A percentile compares a stretch with the other conserved stretches of the same genome.
These are phyloP conservation scores for Pseudogymnoascus sp. DNA, from an alignment of 2,329 filamentous ascomycete species.

Conservation along the genomic window DNA sequence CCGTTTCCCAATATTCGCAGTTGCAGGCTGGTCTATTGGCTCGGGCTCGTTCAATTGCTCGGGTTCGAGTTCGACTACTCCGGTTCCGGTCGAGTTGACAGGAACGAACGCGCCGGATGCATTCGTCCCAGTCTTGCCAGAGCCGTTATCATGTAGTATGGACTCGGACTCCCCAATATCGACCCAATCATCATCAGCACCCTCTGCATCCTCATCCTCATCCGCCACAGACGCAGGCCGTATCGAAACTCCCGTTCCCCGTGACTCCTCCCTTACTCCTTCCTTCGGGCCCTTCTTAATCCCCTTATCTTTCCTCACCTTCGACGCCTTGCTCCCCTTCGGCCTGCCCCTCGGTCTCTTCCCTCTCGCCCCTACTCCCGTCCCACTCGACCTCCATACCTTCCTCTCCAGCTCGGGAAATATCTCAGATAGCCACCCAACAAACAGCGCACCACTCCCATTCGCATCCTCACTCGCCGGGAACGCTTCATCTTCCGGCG, in stretches of 20 bases:
- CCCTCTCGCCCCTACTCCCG: slow-evolving; percentile 32
- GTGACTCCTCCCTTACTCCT: neutral
- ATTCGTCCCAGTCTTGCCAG: neutral
- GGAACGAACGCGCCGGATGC: neutral
- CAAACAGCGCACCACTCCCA: slow-evolving; percentile 49
- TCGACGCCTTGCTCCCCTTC: slow-evolving; percentile 48
- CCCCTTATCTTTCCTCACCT: slow-evolving; percentile 40
- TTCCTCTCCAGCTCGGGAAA: slow-evolving; percentile 39
- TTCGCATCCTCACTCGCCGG: slow-evolving; percentile 50
- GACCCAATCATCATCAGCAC: slow-evolving; percentile 38
- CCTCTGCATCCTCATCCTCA: neutral
- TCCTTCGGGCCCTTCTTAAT: slow-evolving; percentile 38
- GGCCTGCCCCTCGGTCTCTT: slow-evolving; percentile 47
- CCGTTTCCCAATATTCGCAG: slow-evolving; percentile 24
- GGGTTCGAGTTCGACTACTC: slow-evolving; percentile 9
- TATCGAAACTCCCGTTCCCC: neutral
- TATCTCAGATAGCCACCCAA: slow-evolving; percentile 57
- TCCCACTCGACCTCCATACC: slow-evolving; percentile 18
- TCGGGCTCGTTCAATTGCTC: neutral
- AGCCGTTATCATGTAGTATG: neutral
- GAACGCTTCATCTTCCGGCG: slow-evolving; percentile 43
- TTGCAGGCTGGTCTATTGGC: neutral
- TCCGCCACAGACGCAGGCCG: neutral
- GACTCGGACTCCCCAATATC: slow-evolving; percentile 30
- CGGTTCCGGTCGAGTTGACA: slow-evolving; percentile 14